A percentile compares a stretch with the other conserved stretches of the same genome.
Conservation (phyloP, 805 yeast genomes). For the Zygoascus flipseniorum region DNA sequence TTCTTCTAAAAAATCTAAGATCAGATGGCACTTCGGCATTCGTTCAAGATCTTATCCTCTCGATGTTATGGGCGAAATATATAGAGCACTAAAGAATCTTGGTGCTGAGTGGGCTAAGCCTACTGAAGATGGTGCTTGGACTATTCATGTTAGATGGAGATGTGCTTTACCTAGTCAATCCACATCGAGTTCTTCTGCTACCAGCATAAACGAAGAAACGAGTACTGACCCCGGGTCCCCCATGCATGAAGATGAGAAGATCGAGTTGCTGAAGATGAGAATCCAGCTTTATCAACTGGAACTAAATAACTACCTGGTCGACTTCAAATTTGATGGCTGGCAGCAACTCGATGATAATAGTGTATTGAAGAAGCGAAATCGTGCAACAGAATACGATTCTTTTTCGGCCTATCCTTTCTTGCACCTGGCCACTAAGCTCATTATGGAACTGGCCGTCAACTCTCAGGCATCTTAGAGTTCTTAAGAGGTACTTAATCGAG, state of each 20-base stretch:
- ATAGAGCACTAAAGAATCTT: conserved; percentile 81
- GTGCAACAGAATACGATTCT: conserved; percentile 57
- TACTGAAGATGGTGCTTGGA: conserved; percentile 91
- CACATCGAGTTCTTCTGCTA: not conserved
- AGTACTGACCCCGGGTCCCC: conserved; percentile 7
- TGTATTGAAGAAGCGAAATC: conserved; percentile 9
- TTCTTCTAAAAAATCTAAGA: conserved; percentile 75
- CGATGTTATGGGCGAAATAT: conserved; percentile 98
- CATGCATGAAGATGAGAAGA: conserved; percentile 13
- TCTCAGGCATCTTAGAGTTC: conserved; percentile 47
- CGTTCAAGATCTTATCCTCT: conserved; percentile 92
- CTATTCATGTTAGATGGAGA: conserved; percentile 90
- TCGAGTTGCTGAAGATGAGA: conserved; percentile 88
- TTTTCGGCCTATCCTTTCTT: conserved; percentile 92
- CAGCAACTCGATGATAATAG: conserved; percentile 35
- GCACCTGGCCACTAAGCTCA: conserved; percentile 83
- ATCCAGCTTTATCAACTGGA: conserved; percentile 93
- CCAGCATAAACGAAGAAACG: not conserved
- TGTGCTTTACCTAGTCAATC: conserved; percentile 31
- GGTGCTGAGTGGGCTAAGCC: conserved; percentile 99
- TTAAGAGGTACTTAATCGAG: not conserved
- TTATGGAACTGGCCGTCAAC: conserved; percentile 95
- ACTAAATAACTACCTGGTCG: conserved; percentile 91
- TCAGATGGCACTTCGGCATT: conserved; percentile 98
- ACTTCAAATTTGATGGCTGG: conserved; percentile 98